phyloP scores from a whole-genome alignment of 2,329 filamentous ascomycete genomes.

The Aspergillus sp. region DNA sequence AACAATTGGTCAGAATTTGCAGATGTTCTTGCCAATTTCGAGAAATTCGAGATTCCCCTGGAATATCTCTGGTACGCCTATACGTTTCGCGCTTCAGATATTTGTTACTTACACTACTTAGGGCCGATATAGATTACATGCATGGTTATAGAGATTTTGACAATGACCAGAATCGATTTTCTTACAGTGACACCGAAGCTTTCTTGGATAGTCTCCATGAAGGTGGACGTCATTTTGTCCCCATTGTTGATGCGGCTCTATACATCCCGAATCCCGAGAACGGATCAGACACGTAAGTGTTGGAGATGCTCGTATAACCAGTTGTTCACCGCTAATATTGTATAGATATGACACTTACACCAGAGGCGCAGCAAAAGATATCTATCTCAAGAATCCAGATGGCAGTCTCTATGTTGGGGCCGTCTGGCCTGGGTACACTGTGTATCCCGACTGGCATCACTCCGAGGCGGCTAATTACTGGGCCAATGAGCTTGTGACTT shows the following conservation, averaged over 20 bases:
- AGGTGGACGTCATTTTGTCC: conserved; percentile 58
- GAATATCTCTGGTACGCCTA: conserved; percentile 48
- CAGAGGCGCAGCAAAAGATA: conserved; percentile 49
- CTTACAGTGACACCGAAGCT: conserved; percentile 48
- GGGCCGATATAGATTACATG: conserved; percentile 57
- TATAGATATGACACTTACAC: conserved; percentile 53
- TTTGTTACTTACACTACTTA: conserved; percentile 1
- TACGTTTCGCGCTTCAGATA: background rate
- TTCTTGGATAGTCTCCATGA: conserved; percentile 56
- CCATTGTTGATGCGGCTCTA: conserved; percentile 64
- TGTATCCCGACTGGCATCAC: conserved; percentile 62
- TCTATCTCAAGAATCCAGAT: conserved; percentile 56
- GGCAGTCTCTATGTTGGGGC: conserved; percentile 55
- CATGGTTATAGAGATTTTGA: conserved; percentile 60
- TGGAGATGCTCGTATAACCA: conserved; percentile 16
- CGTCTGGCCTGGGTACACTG: conserved; percentile 61
- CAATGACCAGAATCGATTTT: conserved; percentile 54
- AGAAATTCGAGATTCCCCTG: conserved; percentile 56
- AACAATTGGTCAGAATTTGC: conserved; percentile 68
- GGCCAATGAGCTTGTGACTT: conserved; percentile 54
- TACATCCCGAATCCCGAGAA: conserved; percentile 74
- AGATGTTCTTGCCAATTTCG: conserved; percentile 55
- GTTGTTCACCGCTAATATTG: background rate
- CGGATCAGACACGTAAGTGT: conserved; percentile 60
- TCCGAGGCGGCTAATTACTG: conserved; percentile 60